Percentiles rank a stretch among this genome's conserved stretches.
Conservation (phyloP, 2,329 filamentous ascomycete genomes). For the Pezicula carpinea region DNA sequence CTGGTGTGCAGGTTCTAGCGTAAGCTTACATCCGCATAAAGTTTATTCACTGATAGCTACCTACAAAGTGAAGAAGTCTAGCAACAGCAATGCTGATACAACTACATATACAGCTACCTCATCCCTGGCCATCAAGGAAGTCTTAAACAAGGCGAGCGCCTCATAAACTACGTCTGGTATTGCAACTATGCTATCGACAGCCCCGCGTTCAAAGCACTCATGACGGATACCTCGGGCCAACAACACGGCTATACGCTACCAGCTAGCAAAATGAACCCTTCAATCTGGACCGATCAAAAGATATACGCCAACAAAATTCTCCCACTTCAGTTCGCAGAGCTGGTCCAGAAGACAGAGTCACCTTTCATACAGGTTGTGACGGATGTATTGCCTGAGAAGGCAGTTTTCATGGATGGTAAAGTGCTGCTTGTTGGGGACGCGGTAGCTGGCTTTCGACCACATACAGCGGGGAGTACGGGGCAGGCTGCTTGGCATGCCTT, state of each 20-base stretch:
- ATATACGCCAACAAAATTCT: slow-evolving; percentile 6
- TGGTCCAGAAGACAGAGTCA: slow-evolving; percentile 33
- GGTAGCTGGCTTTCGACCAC: slow-evolving; percentile 38
- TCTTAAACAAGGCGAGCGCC: slow-evolving; percentile 33
- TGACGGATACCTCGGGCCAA: slow-evolving; percentile 28
- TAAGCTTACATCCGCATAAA: not conserved
- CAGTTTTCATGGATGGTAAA: slow-evolving; percentile 33
- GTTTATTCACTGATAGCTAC: not conserved
- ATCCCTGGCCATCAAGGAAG: slow-evolving; percentile 36
- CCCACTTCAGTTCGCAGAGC: slow-evolving; percentile 19
- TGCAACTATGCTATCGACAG: slow-evolving; percentile 25
- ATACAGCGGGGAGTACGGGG: slow-evolving; percentile 38
- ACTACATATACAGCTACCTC: slow-evolving; percentile 33
- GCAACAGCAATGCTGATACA: no score
- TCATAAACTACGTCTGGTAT: slow-evolving; percentile 44
- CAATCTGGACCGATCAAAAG: slow-evolving; percentile 13
- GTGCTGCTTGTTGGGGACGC: slow-evolving; percentile 38
- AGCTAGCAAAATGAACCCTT: slow-evolving; percentile 9
- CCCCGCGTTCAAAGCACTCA: slow-evolving; percentile 20
- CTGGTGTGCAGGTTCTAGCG: slow-evolving; percentile 34
- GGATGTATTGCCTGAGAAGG: slow-evolving; percentile 31
- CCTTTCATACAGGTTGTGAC: slow-evolving; percentile 40
- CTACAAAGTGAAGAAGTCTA: no score
- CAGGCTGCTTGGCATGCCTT: slow-evolving; percentile 31
- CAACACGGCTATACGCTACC: slow-evolving; percentile 20